Evolutionary conservation across 805 yeast genomes (phyloP).

Genomic region (Metschnikowia gelsemii): DNA sequence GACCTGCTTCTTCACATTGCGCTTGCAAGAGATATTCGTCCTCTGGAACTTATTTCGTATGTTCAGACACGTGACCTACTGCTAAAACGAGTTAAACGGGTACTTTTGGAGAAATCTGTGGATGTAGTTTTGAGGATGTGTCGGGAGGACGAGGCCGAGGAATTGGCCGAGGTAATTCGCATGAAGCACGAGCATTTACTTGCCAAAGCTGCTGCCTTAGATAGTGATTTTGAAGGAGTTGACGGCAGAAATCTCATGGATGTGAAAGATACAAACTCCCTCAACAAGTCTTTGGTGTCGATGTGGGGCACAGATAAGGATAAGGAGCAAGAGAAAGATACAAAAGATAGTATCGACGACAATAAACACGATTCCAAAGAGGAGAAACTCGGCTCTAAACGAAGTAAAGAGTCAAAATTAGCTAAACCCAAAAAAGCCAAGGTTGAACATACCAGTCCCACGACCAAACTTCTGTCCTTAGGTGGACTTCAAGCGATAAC

Average conservation of each 20-base stretch:
- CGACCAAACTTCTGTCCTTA: constrained; percentile 62
- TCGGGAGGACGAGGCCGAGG: constrained; percentile 60
- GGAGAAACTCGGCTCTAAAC: constrained; percentile 45
- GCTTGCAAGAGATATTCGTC: constrained; percentile 58
- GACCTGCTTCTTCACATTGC: constrained; percentile 49
- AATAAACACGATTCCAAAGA: not conserved
- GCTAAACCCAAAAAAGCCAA: constrained; percentile 35
- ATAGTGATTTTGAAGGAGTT: constrained; percentile 43
- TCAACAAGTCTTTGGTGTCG: constrained; percentile 75
- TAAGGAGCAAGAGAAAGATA: constrained; percentile 3
- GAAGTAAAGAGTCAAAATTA: constrained; percentile 47
- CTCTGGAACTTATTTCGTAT: constrained; percentile 52
- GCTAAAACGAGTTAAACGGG: constrained; percentile 67
- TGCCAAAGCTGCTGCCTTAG: constrained; percentile 28
- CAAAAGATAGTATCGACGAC: constrained; percentile 10
- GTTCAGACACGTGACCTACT: constrained; percentile 66
- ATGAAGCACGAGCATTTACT: constrained; percentile 16
- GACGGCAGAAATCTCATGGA: constrained; percentile 55
- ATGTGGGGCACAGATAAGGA: constrained; percentile 51
- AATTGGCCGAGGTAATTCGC: constrained; percentile 40
- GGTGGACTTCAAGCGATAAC: constrained; percentile 92
- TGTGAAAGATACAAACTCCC: constrained; percentile 60
- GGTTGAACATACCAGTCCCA: constrained; percentile 69
- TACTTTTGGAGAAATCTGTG: constrained; percentile 59
- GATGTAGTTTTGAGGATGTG: constrained; percentile 56